Conservation (phyloP, 2,329 filamentous ascomycete species). For the Ophiostoma novo-ulmi region DNA sequence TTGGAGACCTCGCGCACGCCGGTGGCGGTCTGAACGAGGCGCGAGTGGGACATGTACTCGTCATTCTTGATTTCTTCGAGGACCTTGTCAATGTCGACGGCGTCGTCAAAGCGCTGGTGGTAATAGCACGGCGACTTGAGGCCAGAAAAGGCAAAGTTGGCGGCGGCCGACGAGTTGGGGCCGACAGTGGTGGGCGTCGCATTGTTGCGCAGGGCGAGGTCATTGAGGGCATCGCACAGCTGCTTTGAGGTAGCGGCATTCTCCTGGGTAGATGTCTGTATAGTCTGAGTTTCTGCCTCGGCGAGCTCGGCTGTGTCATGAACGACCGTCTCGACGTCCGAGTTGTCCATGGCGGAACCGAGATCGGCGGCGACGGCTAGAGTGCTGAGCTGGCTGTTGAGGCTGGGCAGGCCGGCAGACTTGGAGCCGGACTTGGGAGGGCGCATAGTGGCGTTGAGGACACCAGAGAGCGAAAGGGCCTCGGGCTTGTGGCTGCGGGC, state of each 20-base stretch:
- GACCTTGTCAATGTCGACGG: conserved; percentile 90
- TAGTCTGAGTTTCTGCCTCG: neutral
- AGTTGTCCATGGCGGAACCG: conserved; percentile 22
- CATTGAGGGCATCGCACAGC: conserved; percentile 57
- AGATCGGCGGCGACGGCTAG: conserved; percentile 30
- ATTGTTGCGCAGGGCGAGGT: conserved; percentile 42
- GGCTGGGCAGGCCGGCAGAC: conserved; percentile 13
- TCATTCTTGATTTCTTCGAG: conserved; percentile 88
- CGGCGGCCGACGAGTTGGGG: conserved; percentile 14
- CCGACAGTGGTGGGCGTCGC: conserved; percentile 39
- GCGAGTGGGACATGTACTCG: conserved; percentile 86
- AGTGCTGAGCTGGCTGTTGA: conserved; percentile 2
- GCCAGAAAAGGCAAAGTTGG: conserved; percentile 50
- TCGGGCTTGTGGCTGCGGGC: conserved; percentile 57
- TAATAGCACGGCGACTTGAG: conserved; percentile 95
- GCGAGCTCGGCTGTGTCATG: neutral
- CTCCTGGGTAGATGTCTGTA: neutral
- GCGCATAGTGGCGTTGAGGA: conserved; percentile 45
- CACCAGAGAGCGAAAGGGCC: conserved; percentile 56
- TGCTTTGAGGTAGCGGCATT: conserved; percentile 49
- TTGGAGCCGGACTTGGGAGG: neutral
- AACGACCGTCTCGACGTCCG: conserved; percentile 13
- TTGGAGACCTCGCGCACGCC: conserved; percentile 93
- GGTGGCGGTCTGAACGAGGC: conserved; percentile 90
- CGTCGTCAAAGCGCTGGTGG: conserved; percentile 93